A percentile compares a stretch with the other conserved stretches of the same genome.
Conservation (phyloP, 331 rosid genomes). For the Arachis monticola region DNA sequence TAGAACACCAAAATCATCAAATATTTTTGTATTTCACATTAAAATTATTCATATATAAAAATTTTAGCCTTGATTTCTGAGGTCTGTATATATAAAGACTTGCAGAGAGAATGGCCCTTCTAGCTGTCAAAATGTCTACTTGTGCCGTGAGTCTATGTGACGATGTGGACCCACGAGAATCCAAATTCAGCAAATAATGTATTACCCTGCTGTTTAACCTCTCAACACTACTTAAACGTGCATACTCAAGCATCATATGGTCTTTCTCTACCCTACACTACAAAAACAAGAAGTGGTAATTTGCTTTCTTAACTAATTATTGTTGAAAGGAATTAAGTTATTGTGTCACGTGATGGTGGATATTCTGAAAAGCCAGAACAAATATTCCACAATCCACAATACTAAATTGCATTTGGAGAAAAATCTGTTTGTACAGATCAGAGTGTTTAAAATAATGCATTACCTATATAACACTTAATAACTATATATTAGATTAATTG, state of each 20-base stretch:
- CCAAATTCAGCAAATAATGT: background rate
- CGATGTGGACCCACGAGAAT: conserved; percentile 40
- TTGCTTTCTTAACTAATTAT: no score
- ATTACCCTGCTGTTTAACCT: background rate
- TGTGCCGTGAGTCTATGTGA: conserved; percentile 37
- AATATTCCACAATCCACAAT: no score
- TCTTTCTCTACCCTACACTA: no score
- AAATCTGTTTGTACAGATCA: background rate
- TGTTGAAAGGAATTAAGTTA: no score
- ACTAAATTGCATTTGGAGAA: background rate
- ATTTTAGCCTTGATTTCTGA: background rate
- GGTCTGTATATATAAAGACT: conserved; percentile 9
- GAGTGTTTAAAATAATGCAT: no score
- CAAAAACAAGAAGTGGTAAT: no score
- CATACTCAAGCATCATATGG: background rate
- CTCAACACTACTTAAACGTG: background rate
- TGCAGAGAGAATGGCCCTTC: conserved; percentile 36
- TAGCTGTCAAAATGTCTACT: conserved; percentile 62
- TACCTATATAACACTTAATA: background rate
- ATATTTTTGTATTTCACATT: no score
- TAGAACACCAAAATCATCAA: no score
- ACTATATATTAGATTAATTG: background rate
- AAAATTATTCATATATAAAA: no score
- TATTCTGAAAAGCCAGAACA: no score
- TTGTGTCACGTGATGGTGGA: no score